Percentiles rank a stretch among this genome's conserved stretches.
Evolutionary conservation across 2,329 filamentous ascomycete genomes (phyloP).

Genomic region (Colletotrichum sp.): DNA sequence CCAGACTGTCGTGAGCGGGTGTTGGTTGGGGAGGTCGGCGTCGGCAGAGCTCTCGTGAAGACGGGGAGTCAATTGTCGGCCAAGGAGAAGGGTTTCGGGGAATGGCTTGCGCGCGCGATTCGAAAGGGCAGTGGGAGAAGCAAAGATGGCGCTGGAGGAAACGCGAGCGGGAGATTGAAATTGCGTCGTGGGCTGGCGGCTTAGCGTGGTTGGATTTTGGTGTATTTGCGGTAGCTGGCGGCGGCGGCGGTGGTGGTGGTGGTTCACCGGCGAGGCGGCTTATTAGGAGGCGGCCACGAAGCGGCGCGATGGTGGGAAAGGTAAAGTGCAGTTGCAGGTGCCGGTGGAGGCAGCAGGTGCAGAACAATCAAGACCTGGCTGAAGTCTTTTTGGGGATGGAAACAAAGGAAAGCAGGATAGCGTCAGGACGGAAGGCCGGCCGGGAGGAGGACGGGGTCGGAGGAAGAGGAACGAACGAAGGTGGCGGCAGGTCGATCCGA

Average conservation of each 20-base stretch:
- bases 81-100: constrained; percentile 13
- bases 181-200: neutral
- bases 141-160: neutral
- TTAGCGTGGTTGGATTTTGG: neutral
- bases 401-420: constrained; percentile 18
- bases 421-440: constrained; percentile 1
- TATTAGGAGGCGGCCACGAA: constrained; percentile 19
- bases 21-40: neutral
- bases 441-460: constrained; percentile 8
- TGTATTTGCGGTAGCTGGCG: neutral
- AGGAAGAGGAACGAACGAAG: neutral
- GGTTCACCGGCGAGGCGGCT: constrained; percentile 13
- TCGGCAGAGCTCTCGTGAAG: neutral
- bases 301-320: neutral
- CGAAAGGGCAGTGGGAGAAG: neutral
- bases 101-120: neutral
- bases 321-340: neutral
- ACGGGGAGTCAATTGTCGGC: neutral
- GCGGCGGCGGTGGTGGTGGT: neutral
- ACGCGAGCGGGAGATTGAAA: neutral
- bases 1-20: constrained; percentile 1
- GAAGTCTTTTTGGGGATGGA: neutral
- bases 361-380: neutral
- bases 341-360: neutral
- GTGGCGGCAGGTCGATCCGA: neutral